Evolutionary conservation across 23 red algal species (phyloP).

Genomic region (Chondrus crispus): DNA sequence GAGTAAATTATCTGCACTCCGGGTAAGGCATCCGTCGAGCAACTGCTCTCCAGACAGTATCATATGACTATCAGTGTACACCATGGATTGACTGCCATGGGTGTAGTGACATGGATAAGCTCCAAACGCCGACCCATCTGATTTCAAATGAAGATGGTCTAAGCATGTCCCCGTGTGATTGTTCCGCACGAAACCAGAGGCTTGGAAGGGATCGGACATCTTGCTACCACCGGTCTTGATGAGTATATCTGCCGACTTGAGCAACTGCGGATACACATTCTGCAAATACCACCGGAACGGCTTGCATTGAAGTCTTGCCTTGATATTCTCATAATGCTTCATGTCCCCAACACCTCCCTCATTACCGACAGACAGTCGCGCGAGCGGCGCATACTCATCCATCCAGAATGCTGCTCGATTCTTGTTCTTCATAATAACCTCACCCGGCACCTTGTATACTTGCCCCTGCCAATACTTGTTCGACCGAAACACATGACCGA

Average conservation of each 20-base stretch:
- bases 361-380: not conserved
- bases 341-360: slow-evolving; percentile 14
- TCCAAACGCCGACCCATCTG: not conserved
- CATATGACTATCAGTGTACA: not conserved
- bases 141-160: slow-evolving; percentile 47
- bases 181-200: slow-evolving; percentile 36
- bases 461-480: slow-evolving; percentile 50
- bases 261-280: slow-evolving; percentile 34
- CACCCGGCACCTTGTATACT: slow-evolving; percentile 56
- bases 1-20: not conserved
- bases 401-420: slow-evolving; percentile 52
- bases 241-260: not conserved
- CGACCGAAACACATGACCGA: slow-evolving; percentile 69
- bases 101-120: slow-evolving; percentile 49
- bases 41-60: slow-evolving; percentile 34
- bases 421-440: slow-evolving; percentile 26
- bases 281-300: slow-evolving; percentile 55
- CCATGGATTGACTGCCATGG: slow-evolving; percentile 44
- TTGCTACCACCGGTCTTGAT: not conserved
- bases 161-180: not conserved
- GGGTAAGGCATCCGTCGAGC: slow-evolving; percentile 40
- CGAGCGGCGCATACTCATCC: slow-evolving; percentile 27
- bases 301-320: slow-evolving; percentile 30
- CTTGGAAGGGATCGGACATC: slow-evolving; percentile 2
- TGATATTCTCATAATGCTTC: slow-evolving; percentile 37